Conservation (phyloP, 2,329 filamentous ascomycete species). For the Beauveria brongniartii region DNA sequence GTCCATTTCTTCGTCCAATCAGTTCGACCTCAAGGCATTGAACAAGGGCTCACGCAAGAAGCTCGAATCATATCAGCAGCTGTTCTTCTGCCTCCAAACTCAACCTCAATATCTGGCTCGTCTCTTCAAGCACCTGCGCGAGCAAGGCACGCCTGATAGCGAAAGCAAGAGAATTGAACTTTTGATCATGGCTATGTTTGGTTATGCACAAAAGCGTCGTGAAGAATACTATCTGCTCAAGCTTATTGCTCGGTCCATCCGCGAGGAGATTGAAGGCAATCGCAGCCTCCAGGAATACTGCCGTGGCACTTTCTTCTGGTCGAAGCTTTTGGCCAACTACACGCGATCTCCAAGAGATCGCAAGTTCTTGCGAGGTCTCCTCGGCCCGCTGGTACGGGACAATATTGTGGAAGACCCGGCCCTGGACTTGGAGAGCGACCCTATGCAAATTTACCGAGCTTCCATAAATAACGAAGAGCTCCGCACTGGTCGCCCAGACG, state of each 20-base stretch:
- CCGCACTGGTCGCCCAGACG: slow-evolving; percentile 76
- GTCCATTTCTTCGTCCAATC: slow-evolving; percentile 81
- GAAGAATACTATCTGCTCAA: slow-evolving; percentile 97
- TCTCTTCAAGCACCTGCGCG: slow-evolving; percentile 75
- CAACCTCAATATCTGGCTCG: slow-evolving; percentile 91
- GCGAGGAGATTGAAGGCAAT: slow-evolving; percentile 75
- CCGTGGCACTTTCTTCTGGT: slow-evolving; percentile 89
- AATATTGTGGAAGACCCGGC: slow-evolving; percentile 89
- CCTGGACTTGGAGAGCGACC: slow-evolving; percentile 91
- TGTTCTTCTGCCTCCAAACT: slow-evolving; percentile 95
- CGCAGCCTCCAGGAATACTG: slow-evolving; percentile 73
- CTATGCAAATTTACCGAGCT: slow-evolving; percentile 92
- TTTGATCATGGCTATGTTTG: slow-evolving; percentile 92
- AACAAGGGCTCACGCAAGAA: slow-evolving; percentile 96
- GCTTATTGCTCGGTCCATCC: slow-evolving; percentile 71
- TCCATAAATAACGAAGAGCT: slow-evolving; percentile 97
- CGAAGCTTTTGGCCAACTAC: slow-evolving; percentile 77
- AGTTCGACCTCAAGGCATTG: slow-evolving; percentile 91
- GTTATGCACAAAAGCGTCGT: slow-evolving; percentile 90
- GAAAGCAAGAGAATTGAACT: slow-evolving; percentile 89
- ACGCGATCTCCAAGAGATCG: slow-evolving; percentile 84
- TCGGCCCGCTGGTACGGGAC: slow-evolving; percentile 79
- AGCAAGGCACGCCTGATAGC: slow-evolving; percentile 79
- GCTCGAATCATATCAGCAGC: slow-evolving; percentile 91
- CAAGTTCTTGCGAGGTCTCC: slow-evolving; percentile 80